A percentile compares a stretch with the other conserved stretches of the same genome.
phyloP scores from a whole-genome alignment of 2,329 filamentous ascomycete species.

The Verticillium zaregamsianum region DNA sequence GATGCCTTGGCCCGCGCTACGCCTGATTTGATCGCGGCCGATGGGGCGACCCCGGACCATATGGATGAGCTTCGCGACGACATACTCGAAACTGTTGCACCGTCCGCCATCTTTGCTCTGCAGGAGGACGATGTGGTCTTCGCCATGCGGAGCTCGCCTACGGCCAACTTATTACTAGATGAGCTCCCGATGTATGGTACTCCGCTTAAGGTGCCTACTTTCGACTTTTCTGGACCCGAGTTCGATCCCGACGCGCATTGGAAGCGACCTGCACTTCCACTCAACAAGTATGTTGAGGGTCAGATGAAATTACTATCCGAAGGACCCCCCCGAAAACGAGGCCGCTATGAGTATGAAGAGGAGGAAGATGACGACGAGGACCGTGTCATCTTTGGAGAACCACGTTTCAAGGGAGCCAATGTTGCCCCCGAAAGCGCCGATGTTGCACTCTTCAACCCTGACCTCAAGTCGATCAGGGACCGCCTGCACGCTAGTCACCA shows the following conservation, averaged over 20 bases:
- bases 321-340: conserved; percentile 68
- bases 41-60: conserved; percentile 52
- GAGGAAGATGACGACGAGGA: conserved; percentile 60
- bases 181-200: conserved; percentile 79
- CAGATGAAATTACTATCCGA: conserved; percentile 67
- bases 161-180: conserved; percentile 70
- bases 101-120: conserved; percentile 79
- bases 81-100: conserved; percentile 49
- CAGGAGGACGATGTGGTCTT: conserved; percentile 79
- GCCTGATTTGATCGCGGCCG: conserved; percentile 64
- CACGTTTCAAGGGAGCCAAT: conserved; percentile 26
- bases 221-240: conserved; percentile 53
- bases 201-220: conserved; percentile 53
- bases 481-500: conserved; percentile 86
- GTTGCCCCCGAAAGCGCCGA: conserved; percentile 66
- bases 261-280: conserved; percentile 72
- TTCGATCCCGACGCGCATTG: conserved; percentile 66
- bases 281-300: conserved; percentile 83
- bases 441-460: conserved; percentile 83
- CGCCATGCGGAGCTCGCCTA: conserved; percentile 67
- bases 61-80: conserved; percentile 38
- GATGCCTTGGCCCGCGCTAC: conserved; percentile 46
- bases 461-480: conserved; percentile 86
- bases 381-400: conserved; percentile 30
- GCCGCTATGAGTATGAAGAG: conserved; percentile 76